These are phyloP conservation scores for Parathielavia hyrcaniae DNA, from an alignment of 495 filamentous ascomycete genomes.

Conservation along the genomic window DNA sequence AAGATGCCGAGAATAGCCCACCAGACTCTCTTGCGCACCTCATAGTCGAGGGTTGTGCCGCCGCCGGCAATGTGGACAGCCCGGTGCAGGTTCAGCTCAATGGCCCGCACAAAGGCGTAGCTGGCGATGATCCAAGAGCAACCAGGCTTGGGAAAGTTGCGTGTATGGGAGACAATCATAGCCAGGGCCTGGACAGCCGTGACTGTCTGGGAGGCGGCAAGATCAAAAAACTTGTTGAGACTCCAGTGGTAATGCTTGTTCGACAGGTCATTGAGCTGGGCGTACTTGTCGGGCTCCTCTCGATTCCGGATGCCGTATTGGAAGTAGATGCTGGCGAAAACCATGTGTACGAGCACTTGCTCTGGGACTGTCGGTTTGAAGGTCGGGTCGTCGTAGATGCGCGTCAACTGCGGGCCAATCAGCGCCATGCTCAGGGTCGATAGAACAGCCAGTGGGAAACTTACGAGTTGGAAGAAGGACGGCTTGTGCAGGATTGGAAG, in stretches of 20 bases:
- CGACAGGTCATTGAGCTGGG: conserved; percentile 52
- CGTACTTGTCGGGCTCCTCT: conserved; percentile 46
- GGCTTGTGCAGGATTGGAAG: conserved; percentile 65
- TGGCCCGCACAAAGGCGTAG: conserved; percentile 55
- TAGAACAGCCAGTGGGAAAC: conserved; percentile 14
- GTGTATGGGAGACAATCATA: conserved; percentile 61
- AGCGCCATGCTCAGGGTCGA: conserved; percentile 1
- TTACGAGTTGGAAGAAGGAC: conserved; percentile 59
- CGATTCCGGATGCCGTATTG: conserved; percentile 62
- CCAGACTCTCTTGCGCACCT: conserved; percentile 71
- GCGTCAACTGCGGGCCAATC: conserved; percentile 42
- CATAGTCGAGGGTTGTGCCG: conserved; percentile 55
- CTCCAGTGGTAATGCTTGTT: conserved; percentile 72
- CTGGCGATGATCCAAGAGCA: conserved; percentile 59
- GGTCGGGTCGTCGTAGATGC: conserved; percentile 55
- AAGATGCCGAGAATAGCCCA: conserved; percentile 61
- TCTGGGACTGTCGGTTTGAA: conserved; percentile 58
- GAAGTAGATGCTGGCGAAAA: conserved; percentile 69
- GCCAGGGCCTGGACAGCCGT: conserved; percentile 64
- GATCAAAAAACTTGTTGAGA: conserved; percentile 57
- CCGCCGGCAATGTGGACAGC: conserved; percentile 54
- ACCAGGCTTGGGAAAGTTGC: conserved; percentile 73
- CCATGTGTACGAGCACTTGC: conserved; percentile 66
- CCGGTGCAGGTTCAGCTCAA: conserved; percentile 68
- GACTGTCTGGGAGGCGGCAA: conserved; percentile 52